A percentile compares a stretch with the other conserved stretches of the same genome.
Evolutionary conservation across 1,284 basidiomycete species (phyloP).

Genomic region (Jaminaea rosea): DNA sequence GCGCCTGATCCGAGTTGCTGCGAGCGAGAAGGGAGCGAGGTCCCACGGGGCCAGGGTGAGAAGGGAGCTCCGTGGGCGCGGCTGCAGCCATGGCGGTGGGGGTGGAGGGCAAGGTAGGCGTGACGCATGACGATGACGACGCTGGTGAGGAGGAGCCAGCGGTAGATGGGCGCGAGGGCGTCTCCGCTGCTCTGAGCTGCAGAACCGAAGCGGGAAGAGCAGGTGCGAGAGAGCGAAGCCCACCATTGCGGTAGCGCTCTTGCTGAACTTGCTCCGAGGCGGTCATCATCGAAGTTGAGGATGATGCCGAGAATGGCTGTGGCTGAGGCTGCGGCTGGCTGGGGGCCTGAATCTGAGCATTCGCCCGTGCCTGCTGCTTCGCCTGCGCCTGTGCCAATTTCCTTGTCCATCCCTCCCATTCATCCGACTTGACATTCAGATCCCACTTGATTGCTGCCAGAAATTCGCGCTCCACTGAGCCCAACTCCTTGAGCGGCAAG

Average conservation of each 20-base stretch:
- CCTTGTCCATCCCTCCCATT: slow-evolving; percentile 34
- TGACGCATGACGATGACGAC: background rate
- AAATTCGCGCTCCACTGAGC: slow-evolving; percentile 49
- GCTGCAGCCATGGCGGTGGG: too few relatives aligned
- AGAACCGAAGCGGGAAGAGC: too few relatives aligned
- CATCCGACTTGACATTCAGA: slow-evolving; percentile 42
- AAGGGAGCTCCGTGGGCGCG: too few relatives aligned
- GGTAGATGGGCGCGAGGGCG: background rate
- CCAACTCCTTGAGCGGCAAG: slow-evolving; percentile 48
- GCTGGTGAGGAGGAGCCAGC: background rate
- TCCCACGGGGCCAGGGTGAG: too few relatives aligned
- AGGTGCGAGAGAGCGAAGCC: too few relatives aligned
- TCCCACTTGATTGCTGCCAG: slow-evolving; percentile 48
- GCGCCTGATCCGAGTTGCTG: background rate
- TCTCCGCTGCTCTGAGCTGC: background rate
- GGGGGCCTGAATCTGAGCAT: background rate
- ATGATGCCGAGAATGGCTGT: background rate
- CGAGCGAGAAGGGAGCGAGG: background rate
- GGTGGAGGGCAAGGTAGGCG: background rate
- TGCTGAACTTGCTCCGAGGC: too few relatives aligned
- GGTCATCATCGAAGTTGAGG: too few relatives aligned
- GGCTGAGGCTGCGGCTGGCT: background rate
- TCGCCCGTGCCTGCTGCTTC: background rate
- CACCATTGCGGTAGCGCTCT: too few relatives aligned
- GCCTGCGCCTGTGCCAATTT: background rate